Conservation (phyloP, 768 basidiomycete genomes). For the Solioccasus polychromus region DNA sequence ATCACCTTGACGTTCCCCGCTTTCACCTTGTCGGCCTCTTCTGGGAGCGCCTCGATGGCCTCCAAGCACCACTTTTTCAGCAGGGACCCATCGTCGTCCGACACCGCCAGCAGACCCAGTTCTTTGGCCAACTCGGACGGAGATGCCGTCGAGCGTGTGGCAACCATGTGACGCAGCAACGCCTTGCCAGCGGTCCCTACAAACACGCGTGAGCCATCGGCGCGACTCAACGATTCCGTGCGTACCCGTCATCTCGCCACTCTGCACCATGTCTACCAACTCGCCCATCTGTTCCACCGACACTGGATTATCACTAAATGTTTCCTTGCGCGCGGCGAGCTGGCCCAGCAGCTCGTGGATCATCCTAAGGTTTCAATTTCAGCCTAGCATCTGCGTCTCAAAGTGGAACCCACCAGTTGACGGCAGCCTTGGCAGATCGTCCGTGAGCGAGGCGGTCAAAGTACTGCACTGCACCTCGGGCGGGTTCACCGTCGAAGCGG, state of each 20-base stretch:
- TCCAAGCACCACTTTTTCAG: slow-evolving; percentile 55
- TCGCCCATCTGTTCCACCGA: slow-evolving; percentile 65
- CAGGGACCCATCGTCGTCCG: slow-evolving; percentile 32
- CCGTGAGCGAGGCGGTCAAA: slow-evolving; percentile 66
- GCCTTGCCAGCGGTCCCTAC: slow-evolving; percentile 77
- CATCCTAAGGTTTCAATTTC: slow-evolving; percentile 54
- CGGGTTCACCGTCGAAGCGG: slow-evolving; percentile 54
- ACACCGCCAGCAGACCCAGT: slow-evolving; percentile 45
- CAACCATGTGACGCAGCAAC: slow-evolving; percentile 70
- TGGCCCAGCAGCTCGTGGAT: slow-evolving; percentile 84
- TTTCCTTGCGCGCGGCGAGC: slow-evolving; percentile 55
- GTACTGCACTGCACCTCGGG: slow-evolving; percentile 62
- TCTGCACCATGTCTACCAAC: slow-evolving; percentile 72
- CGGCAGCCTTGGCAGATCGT: slow-evolving; percentile 65
- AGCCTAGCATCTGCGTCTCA: neutral
- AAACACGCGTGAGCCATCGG: neutral
- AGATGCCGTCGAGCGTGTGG: slow-evolving; percentile 36
- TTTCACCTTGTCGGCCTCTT: slow-evolving; percentile 61
- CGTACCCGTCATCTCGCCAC: slow-evolving; percentile 65
- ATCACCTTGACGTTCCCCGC: slow-evolving; percentile 75
- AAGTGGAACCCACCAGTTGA: slow-evolving; percentile 70
- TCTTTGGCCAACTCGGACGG: slow-evolving; percentile 46
- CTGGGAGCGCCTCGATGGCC: slow-evolving; percentile 65
- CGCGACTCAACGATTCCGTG: neutral
- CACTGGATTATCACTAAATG: slow-evolving; percentile 59